phyloP scores from a whole-genome alignment of 2,329 filamentous ascomycete species.

The Fusarium transvaalense region DNA sequence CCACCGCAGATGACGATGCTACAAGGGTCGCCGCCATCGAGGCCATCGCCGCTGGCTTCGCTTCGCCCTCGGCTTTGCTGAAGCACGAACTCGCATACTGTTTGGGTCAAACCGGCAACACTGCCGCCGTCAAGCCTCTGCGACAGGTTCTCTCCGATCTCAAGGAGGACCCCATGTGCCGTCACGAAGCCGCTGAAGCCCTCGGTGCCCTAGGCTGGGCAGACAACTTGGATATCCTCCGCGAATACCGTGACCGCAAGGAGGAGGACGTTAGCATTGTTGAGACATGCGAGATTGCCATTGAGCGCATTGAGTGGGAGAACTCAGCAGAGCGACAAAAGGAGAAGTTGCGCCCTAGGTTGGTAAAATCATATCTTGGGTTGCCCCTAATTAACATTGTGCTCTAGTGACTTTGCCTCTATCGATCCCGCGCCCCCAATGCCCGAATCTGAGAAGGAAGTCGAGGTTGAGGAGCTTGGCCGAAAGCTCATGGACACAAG shows the following conservation, averaged over 20 bases:
- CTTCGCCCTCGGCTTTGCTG: constrained; percentile 86
- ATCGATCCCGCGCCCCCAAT: constrained; percentile 95
- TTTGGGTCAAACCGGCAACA: constrained; percentile 88
- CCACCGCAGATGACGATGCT: constrained; percentile 72
- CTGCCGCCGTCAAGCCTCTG: constrained; percentile 78
- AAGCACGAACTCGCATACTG: constrained; percentile 99
- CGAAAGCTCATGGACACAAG: constrained; percentile 81
- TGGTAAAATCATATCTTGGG: constrained; percentile 48
- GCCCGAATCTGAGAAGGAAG: constrained; percentile 75
- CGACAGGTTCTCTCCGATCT: constrained; percentile 80
- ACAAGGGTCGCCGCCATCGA: constrained; percentile 68
- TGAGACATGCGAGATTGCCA: constrained; percentile 97
- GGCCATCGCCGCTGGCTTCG: constrained; percentile 89
- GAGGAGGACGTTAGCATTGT: constrained; percentile 84
- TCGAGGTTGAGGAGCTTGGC: constrained; percentile 82
- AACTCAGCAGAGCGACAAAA: constrained; percentile 76
- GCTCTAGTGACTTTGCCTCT: constrained; percentile 87
- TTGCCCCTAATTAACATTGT: constrained; percentile 48
- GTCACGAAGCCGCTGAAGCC: constrained; percentile 96
- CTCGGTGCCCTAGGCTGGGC: constrained; percentile 86
- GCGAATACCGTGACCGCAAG: constrained; percentile 77
- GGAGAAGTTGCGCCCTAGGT: constrained; percentile 88
- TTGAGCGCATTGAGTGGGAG: constrained; percentile 95
- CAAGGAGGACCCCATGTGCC: constrained; percentile 92
- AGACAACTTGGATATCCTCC: constrained; percentile 79